phyloP scores from a whole-genome alignment of 192 early-diverging fungal genomes.

The Rhizophagus sp. region DNA sequence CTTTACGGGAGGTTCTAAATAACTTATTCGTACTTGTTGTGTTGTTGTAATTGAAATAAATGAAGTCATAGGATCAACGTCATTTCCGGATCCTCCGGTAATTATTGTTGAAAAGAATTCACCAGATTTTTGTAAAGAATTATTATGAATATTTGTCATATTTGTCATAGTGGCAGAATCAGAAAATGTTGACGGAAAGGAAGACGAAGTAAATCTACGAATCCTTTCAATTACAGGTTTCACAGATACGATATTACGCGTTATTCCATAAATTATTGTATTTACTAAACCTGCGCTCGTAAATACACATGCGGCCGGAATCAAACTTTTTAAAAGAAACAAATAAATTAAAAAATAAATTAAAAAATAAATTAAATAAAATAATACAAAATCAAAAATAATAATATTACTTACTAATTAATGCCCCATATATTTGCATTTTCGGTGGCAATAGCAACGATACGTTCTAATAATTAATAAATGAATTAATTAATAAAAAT shows the following conservation, averaged over 20 bases:
- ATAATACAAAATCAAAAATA: background rate
- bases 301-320: background rate
- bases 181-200: background rate
- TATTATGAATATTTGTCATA: background rate
- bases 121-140: background rate
- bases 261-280: conserved; percentile 22
- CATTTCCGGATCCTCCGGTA: background rate
- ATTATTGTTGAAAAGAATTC: background rate
- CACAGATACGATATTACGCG: conserved; percentile 22
- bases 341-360: no score
- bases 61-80: background rate
- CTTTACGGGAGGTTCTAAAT: background rate
- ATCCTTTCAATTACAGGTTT: background rate
- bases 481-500: no score
- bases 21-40: background rate
- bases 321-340: background rate
- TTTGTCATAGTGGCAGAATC: background rate
- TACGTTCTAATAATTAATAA: background rate
- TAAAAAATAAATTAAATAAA: background rate
- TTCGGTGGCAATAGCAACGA: background rate
- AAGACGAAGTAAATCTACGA: background rate
- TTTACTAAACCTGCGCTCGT: conserved; percentile 19
- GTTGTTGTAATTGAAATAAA: background rate
- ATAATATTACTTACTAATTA: background rate
- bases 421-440: background rate